Evolutionary conservation across 495 filamentous ascomycete species (phyloP).

Genomic region (Neurospora discreta): DNA sequence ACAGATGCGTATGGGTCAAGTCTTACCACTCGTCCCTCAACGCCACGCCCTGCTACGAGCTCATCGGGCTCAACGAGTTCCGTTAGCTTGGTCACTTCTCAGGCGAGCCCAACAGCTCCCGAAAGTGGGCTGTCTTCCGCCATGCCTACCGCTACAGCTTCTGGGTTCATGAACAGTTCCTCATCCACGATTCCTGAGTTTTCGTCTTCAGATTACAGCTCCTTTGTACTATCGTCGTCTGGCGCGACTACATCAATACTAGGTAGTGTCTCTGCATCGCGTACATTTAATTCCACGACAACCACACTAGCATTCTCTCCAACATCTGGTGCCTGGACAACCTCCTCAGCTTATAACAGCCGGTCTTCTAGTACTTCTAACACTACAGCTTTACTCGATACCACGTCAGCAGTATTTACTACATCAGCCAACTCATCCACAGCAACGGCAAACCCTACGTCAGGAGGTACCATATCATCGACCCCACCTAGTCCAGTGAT

Average conservation of each 20-base stretch:
- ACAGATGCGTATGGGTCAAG: constrained; percentile 5
- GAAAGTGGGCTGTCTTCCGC: not conserved
- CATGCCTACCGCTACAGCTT: not conserved
- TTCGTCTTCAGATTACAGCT: not conserved
- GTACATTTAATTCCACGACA: not conserved
- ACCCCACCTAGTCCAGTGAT: not conserved
- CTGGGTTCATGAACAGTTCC: not conserved
- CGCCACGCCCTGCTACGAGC: not conserved
- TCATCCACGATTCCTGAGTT: not conserved
- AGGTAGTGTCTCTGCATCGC: not conserved
- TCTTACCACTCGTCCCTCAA: not conserved
- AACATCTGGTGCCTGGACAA: not conserved
- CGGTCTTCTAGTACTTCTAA: not conserved
- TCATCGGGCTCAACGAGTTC: not conserved
- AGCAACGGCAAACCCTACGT: not conserved
- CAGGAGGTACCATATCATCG: not conserved
- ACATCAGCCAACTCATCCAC: not conserved
- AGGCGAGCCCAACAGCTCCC: not conserved
- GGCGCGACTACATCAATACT: not conserved
- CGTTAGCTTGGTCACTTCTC: not conserved
- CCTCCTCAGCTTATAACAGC: not conserved
- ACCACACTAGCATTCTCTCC: not conserved
- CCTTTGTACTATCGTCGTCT: not conserved
- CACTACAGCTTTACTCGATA: not conserved
- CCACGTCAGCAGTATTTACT: not conserved